A percentile compares a stretch with the other conserved stretches of the same genome.
These are phyloP conservation scores for Cydonia oblonga DNA, from an alignment of 331 rosid species.

Conservation along the genomic window DNA sequence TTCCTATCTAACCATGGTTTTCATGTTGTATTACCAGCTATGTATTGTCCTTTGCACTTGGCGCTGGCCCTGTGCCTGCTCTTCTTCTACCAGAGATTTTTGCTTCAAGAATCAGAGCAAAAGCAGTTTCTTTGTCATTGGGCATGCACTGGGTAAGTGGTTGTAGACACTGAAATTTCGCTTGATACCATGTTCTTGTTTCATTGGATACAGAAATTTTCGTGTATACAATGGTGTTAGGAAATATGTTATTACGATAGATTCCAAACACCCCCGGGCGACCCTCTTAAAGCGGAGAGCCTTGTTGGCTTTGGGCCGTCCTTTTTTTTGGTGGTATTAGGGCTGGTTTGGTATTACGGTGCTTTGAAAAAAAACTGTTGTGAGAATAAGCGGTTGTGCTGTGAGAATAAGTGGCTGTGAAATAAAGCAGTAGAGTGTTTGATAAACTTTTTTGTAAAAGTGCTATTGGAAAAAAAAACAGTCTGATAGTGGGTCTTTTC, in stretches of 20 bases:
- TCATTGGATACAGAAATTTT: neutral
- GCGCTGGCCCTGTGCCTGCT: slow-evolving; percentile 99
- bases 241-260: too few species aligned
- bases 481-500: too few species aligned
- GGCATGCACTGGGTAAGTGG: slow-evolving; percentile 96
- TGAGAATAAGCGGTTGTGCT: too few species aligned
- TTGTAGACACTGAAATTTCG: neutral
- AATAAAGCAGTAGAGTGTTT: too few species aligned
- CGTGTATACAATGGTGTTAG: neutral
- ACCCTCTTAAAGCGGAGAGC: too few species aligned
- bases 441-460: too few species aligned
- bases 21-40: slow-evolving; percentile 38
- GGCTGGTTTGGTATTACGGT: too few species aligned
- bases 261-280: too few species aligned
- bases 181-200: neutral
- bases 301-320: accelerated
- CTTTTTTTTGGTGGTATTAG: neutral
- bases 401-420: too few species aligned
- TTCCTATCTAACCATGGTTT: slow-evolving; percentile 6
- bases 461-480: too few species aligned
- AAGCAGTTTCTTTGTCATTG: slow-evolving; percentile 82
- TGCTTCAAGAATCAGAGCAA: slow-evolving; percentile 93
- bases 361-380: too few species aligned
- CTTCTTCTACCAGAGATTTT: slow-evolving; percentile 96
- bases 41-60: slow-evolving; percentile 93